These are phyloP conservation scores for Peronospora farinosa DNA, from an alignment of 352 stramenopile species.

Conservation along the genomic window DNA sequence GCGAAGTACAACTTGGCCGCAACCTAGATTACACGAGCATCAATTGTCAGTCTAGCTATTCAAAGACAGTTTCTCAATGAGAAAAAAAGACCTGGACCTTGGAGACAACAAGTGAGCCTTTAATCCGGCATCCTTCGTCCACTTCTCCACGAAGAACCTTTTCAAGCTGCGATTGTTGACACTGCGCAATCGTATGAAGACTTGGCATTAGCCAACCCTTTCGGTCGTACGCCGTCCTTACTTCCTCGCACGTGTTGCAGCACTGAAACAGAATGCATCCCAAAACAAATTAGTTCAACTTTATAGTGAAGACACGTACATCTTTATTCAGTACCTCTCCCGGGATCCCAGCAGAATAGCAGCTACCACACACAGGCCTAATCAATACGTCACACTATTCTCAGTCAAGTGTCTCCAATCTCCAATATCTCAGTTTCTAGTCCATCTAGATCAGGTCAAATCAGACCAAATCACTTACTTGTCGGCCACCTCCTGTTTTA, in stretches of 20 bases:
- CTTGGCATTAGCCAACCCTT: constrained; percentile 78
- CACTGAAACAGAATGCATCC: constrained; percentile 18
- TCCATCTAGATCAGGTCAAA: not conserved
- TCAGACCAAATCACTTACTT: constrained; percentile 29
- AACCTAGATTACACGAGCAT: constrained; percentile 31
- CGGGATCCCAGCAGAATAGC: constrained; percentile 61
- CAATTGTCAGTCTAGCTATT: constrained; percentile 3
- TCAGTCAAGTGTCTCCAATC: constrained; percentile 2
- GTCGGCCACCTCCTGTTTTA: constrained; percentile 37
- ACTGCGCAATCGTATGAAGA: constrained; percentile 71
- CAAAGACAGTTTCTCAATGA: not conserved
- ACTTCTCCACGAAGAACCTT: constrained; percentile 67
- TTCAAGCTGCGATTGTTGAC: constrained; percentile 72
- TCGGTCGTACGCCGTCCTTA: constrained; percentile 55
- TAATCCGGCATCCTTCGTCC: constrained; percentile 73
- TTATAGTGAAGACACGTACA: not conserved
- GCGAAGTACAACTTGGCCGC: constrained; percentile 77
- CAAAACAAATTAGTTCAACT: not conserved
- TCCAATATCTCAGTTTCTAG: too few relatives aligned
- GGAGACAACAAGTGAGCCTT: constrained; percentile 60
- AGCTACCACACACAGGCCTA: constrained; percentile 66
- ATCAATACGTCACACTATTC: constrained; percentile 1
- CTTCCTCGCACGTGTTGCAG: constrained; percentile 60
- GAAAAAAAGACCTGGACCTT: constrained; percentile 39
- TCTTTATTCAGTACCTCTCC: constrained; percentile 23